These are phyloP conservation scores for Ophiocordyceps camponoti-leonardi DNA, from an alignment of 2,329 filamentous ascomycete species.

Conservation along the genomic window DNA sequence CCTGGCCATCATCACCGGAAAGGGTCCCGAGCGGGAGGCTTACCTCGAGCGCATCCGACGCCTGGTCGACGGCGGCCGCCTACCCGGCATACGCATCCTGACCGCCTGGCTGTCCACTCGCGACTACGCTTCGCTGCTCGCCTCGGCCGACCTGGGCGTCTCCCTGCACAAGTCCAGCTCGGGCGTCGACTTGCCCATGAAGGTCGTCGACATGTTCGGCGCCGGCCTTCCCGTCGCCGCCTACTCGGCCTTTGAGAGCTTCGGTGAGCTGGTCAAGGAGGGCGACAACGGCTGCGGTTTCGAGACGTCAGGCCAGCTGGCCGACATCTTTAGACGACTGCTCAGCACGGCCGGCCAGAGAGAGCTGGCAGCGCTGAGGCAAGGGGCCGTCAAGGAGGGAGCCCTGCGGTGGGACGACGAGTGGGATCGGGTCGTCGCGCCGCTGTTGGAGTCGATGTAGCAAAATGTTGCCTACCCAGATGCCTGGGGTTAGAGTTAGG, in stretches of 20 bases:
- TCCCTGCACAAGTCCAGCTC: constrained; percentile 87
- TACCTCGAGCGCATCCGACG: constrained; percentile 51
- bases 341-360: constrained; percentile 32
- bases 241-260: constrained; percentile 74
- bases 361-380: constrained; percentile 43
- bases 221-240: constrained; percentile 80
- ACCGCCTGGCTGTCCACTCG: constrained; percentile 74
- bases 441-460: constrained; percentile 36
- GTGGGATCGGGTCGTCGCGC: constrained; percentile 72
- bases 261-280: constrained; percentile 78
- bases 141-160: constrained; percentile 74
- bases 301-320: constrained; percentile 49
- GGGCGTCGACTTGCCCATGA: constrained; percentile 95
- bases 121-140: constrained; percentile 74
- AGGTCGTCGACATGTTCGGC: constrained; percentile 98
- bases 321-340: constrained; percentile 43
- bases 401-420: constrained; percentile 74
- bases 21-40: constrained; percentile 65
- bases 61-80: constrained; percentile 42
- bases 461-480: neutral
- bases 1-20: constrained; percentile 86
- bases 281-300: constrained; percentile 79
- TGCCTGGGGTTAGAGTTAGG: too few species aligned
- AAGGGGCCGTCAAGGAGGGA: constrained; percentile 60
- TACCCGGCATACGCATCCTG: constrained; percentile 53